These are phyloP conservation scores for Syzygium malaccense DNA, from an alignment of 441 rosid genomes.

Conservation along the genomic window DNA sequence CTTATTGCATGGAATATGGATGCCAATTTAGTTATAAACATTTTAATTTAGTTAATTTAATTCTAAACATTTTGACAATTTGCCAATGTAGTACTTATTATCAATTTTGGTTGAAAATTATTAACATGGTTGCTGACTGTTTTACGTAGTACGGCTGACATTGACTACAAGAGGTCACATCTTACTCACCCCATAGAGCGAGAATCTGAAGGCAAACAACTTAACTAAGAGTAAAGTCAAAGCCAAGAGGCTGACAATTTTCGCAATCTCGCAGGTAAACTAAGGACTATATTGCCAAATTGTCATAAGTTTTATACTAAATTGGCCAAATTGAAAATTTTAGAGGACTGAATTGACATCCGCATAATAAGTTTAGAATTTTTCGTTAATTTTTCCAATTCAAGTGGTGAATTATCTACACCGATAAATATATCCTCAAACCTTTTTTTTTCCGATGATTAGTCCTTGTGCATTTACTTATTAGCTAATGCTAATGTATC, in stretches of 20 bases:
- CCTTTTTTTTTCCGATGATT: neutral
- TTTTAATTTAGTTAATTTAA: neutral
- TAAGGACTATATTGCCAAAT: neutral
- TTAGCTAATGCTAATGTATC: neutral
- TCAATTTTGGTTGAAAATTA: accelerated
- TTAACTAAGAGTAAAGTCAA: neutral
- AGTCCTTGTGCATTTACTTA: neutral
- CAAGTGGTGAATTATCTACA: neutral
- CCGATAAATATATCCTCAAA: neutral
- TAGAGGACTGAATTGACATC: neutral
- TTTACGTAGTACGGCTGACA: accelerated
- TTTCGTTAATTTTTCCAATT: neutral
- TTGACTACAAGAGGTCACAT: neutral
- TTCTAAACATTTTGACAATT: neutral
- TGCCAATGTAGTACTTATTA: accelerated
- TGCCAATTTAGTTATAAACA: neutral
- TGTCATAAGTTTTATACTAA: neutral
- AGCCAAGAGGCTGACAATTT: neutral
- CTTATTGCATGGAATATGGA: accelerated
- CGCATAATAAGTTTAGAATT: accelerated
- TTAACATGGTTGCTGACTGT: accelerated
- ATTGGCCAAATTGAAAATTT: accelerated
- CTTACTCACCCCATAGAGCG: neutral
- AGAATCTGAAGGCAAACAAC: neutral
- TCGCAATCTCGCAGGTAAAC: neutral